Percentiles rank a stretch among this genome's conserved stretches.
Conservation (phyloP, 2,329 filamentous ascomycete genomes). For the Blastomyces gilchristii region DNA sequence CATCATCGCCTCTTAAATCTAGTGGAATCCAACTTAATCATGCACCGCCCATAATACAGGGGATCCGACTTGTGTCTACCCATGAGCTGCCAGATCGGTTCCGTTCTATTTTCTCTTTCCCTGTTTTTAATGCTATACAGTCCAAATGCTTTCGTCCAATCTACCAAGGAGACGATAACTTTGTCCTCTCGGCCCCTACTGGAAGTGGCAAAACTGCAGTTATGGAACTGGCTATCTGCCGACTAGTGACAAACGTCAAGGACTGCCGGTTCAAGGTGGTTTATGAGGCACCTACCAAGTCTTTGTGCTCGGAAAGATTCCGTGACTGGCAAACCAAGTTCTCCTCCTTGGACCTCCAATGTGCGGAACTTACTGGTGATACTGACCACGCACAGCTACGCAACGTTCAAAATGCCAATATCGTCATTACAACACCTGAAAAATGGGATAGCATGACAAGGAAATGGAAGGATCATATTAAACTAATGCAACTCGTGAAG, state of each 20-base stretch:
- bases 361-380: conserved; percentile 73
- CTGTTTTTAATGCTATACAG: conserved; percentile 70
- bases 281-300: conserved; percentile 77
- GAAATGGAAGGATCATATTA: conserved; percentile 73
- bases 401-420: conserved; percentile 61
- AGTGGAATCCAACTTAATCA: conserved; percentile 24
- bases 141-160: conserved; percentile 63
- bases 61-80: conserved; percentile 50
- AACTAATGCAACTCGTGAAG: conserved; percentile 62
- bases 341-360: conserved; percentile 53
- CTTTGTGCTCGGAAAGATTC: conserved; percentile 65
- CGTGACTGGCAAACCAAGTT: conserved; percentile 73
- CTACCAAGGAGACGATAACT: conserved; percentile 60
- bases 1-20: conserved; percentile 11
- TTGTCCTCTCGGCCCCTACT: conserved; percentile 71
- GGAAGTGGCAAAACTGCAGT: conserved; percentile 78
- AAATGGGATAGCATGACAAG: conserved; percentile 87
- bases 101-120: conserved; percentile 59
- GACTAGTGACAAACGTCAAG: conserved; percentile 48
- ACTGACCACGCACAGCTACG: conserved; percentile 57
- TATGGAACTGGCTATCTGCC: conserved; percentile 72
- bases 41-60: conserved; percentile 42
- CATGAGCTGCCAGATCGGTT: conserved; percentile 59
- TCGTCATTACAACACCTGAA: conserved; percentile 80
- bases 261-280: conserved; percentile 64